These are phyloP conservation scores for Zymoseptoria brevis DNA, from an alignment of 2,329 filamentous ascomycete genomes.

Conservation along the genomic window DNA sequence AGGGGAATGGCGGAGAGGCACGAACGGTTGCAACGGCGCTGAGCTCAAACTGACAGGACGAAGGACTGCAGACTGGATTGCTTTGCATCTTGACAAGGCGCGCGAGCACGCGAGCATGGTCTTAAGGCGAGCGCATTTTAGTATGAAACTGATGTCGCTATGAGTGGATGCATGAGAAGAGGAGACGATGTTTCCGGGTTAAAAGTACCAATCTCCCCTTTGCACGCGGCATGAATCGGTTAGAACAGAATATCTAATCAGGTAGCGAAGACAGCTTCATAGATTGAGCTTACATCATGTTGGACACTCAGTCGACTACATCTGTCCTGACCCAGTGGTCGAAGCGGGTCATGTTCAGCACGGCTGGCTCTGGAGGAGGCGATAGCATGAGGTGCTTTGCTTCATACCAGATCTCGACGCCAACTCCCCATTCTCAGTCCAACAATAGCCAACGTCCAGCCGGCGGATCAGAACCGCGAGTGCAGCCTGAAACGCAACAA, in stretches of 20 bases:
- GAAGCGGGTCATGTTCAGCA: too few species aligned
- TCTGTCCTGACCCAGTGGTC: too few species aligned
- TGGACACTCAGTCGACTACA: too few species aligned
- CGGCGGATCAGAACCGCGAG: not conserved
- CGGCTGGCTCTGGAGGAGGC: too few species aligned
- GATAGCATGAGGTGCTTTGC: too few species aligned
- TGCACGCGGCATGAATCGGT: not conserved
- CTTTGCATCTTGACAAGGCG: not conserved
- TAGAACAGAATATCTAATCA: not conserved
- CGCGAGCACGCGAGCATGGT: not conserved
- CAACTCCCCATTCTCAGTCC: too few species aligned
- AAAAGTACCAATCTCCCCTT: not conserved
- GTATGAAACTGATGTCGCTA: not conserved
- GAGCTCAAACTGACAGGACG: not conserved
- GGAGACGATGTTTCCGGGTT: not conserved
- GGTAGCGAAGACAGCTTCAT: not conserved
- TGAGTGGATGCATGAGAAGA: not conserved
- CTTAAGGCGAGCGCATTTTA: not conserved
- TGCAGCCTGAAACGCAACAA: not conserved
- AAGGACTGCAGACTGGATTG: not conserved
- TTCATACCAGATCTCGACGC: too few species aligned
- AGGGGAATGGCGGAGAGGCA: not conserved
- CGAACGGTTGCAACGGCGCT: not conserved
- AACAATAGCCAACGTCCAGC: too few species aligned
- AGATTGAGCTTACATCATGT: too few species aligned